phyloP scores from a whole-genome alignment of 257 asterid genomes.

The Solanum lycopersicoides region DNA sequence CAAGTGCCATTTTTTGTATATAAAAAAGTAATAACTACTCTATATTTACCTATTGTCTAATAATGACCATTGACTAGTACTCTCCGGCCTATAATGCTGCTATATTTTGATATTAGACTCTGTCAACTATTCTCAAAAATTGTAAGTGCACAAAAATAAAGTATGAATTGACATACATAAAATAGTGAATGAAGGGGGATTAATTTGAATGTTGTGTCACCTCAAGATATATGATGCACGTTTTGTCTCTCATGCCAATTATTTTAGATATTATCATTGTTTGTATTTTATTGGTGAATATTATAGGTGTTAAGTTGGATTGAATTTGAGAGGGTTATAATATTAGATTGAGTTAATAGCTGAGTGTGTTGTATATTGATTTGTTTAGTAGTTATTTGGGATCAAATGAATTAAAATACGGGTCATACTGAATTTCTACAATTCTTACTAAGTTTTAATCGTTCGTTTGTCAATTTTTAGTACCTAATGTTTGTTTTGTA shows the following conservation, averaged over 20 bases:
- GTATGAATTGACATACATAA: too few relatives aligned
- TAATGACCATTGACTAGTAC: not conserved
- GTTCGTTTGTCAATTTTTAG: not conserved
- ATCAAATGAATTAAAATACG: too few relatives aligned
- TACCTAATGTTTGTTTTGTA: not conserved
- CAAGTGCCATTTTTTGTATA: not conserved
- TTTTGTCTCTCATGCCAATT: not conserved
- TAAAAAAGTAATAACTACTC: not conserved
- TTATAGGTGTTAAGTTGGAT: too few relatives aligned
- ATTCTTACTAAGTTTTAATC: too few relatives aligned
- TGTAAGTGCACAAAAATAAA: not conserved
- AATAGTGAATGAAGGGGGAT: not conserved
- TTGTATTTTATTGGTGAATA: not conserved
- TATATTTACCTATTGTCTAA: not conserved
- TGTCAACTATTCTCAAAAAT: not conserved
- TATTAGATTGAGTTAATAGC: not conserved
- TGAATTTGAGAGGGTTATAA: not conserved
- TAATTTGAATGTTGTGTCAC: not conserved
- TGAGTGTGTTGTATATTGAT: too few relatives aligned
- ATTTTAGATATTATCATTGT: not conserved
- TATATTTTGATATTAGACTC: not conserved
- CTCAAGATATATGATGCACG: not conserved
- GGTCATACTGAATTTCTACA: not conserved
- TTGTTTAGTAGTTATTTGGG: not conserved
- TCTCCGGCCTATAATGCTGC: not conserved